Conservation (phyloP, 1,284 basidiomycete species). For the Puccinia coronata region DNA sequence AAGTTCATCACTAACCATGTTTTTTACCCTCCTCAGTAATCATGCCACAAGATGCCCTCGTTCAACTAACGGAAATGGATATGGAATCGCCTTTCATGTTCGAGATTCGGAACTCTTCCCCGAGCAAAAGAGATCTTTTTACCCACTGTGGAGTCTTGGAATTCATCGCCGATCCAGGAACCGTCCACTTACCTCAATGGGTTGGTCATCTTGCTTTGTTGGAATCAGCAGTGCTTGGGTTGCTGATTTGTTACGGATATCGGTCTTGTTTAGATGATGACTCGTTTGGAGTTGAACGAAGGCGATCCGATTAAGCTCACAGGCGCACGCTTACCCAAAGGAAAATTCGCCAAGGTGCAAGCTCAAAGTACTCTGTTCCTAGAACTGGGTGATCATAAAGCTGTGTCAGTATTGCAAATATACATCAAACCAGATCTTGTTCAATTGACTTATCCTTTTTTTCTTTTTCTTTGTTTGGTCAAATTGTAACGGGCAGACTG, state of each 20-base stretch:
- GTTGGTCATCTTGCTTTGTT: slow-evolving; percentile 57
- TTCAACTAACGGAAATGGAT: slow-evolving; percentile 71
- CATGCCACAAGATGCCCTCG: slow-evolving; percentile 18
- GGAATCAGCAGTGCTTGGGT: neutral
- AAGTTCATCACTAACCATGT: neutral
- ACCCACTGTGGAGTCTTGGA: slow-evolving; percentile 98
- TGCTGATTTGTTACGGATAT: neutral
- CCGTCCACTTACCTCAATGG: slow-evolving; percentile 95
- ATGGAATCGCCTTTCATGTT: slow-evolving; percentile 95
- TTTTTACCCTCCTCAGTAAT: slow-evolving; percentile 22
- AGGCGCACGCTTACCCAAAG: slow-evolving; percentile 83
- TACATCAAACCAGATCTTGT: neutral
- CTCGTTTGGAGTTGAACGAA: slow-evolving; percentile 83
- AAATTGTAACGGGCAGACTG: slow-evolving; percentile 64
- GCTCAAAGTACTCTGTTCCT: slow-evolving; percentile 93
- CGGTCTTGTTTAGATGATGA: slow-evolving; percentile 79
- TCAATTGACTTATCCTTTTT: neutral
- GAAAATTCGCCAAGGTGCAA: slow-evolving; percentile 94
- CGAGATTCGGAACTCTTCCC: slow-evolving; percentile 78
- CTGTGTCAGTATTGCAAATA: slow-evolving; percentile 71
- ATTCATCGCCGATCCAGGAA: slow-evolving; percentile 96
- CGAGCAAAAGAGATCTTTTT: slow-evolving; percentile 71
- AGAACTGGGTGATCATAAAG: slow-evolving; percentile 85
- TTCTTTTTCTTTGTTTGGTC: no score
- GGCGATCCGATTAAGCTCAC: slow-evolving; percentile 93